A percentile compares a stretch with the other conserved stretches of the same genome.
Conservation (phyloP, 805 yeast genomes). For the Candida hungchunana region DNA sequence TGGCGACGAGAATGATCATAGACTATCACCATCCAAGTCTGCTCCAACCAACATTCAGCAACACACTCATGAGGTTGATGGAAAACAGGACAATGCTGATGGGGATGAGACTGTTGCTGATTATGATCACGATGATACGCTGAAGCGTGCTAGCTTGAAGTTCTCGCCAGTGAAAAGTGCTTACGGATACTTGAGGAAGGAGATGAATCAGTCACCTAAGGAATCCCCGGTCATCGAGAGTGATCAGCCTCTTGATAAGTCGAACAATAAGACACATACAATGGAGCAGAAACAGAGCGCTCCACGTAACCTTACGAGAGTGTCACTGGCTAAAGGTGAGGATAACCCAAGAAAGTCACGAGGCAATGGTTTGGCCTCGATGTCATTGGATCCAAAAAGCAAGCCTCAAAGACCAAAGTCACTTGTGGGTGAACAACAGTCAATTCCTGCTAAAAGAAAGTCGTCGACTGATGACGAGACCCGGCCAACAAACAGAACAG, state of each 20-base stretch:
- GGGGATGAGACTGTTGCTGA: slow-evolving; percentile 2
- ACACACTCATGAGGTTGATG: too few relatives aligned
- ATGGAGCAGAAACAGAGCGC: slow-evolving; percentile 2
- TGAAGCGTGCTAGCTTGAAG: slow-evolving; percentile 15
- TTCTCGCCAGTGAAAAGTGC: slow-evolving; percentile 28
- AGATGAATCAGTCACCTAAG: slow-evolving; percentile 19
- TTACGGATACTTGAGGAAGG: slow-evolving; percentile 23
- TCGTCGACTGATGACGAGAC: slow-evolving; percentile 23
- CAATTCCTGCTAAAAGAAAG: slow-evolving; percentile 12
- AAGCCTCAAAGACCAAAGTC: slow-evolving; percentile 20
- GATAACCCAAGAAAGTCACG: slow-evolving; percentile 20
- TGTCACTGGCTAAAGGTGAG: slow-evolving; percentile 21
- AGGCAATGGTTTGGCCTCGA: slow-evolving; percentile 21
- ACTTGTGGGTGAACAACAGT: slow-evolving; percentile 12
- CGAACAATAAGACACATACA: slow-evolving; percentile 8
- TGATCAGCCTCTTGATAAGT: not conserved
- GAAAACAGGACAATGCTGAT: too few relatives aligned
- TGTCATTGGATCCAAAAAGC: slow-evolving; percentile 17
- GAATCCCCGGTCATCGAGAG: not conserved
- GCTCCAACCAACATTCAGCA: too few relatives aligned
- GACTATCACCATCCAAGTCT: too few relatives aligned
- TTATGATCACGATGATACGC: slow-evolving; percentile 8
- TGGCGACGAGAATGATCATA: slow-evolving; percentile 6
- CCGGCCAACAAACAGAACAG: not conserved
- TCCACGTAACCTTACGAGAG: slow-evolving; percentile 21